Evolutionary conservation across 371 early-diverging fungal genomes (phyloP).

Genomic region (Mortierella sp.): DNA sequence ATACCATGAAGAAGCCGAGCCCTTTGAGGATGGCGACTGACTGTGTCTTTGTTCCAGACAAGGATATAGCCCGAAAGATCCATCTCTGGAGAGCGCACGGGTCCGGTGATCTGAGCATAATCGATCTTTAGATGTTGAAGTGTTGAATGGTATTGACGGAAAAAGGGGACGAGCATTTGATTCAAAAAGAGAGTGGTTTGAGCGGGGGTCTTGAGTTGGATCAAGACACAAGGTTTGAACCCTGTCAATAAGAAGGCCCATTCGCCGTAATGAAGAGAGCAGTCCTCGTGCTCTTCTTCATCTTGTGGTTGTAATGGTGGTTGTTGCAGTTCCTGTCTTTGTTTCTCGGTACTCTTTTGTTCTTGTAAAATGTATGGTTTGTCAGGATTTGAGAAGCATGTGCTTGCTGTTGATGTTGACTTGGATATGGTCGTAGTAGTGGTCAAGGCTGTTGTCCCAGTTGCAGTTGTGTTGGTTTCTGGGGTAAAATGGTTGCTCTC

Average conservation of each 20-base stretch:
- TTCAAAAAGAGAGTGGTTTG: constrained; percentile 41
- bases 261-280: constrained; percentile 68
- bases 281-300: constrained; percentile 35
- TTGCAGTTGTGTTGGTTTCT: too few species aligned
- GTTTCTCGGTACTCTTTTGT: too few species aligned
- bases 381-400: too few species aligned
- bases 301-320: background rate
- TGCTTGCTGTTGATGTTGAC: background rate
- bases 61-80: constrained; percentile 38
- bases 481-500: too few species aligned
- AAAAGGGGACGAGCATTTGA: constrained; percentile 54
- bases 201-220: constrained; percentile 58
- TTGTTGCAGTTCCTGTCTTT: background rate
- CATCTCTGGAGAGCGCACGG: constrained; percentile 38
- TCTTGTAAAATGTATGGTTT: too few species aligned
- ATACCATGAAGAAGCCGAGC: constrained; percentile 12
- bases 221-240: constrained; percentile 67
- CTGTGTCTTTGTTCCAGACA: constrained; percentile 22
- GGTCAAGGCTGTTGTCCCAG: too few species aligned
- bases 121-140: constrained; percentile 14
- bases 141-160: constrained; percentile 15
- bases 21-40: constrained; percentile 19
- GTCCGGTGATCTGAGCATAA: constrained; percentile 28
- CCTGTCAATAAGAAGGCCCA: constrained; percentile 67
- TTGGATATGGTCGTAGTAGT: too few species aligned